Base-by-base conservation (phyloP, 2,329 filamentous ascomycete species). In the Paecilomyces dactylethromorphus region DNA sequence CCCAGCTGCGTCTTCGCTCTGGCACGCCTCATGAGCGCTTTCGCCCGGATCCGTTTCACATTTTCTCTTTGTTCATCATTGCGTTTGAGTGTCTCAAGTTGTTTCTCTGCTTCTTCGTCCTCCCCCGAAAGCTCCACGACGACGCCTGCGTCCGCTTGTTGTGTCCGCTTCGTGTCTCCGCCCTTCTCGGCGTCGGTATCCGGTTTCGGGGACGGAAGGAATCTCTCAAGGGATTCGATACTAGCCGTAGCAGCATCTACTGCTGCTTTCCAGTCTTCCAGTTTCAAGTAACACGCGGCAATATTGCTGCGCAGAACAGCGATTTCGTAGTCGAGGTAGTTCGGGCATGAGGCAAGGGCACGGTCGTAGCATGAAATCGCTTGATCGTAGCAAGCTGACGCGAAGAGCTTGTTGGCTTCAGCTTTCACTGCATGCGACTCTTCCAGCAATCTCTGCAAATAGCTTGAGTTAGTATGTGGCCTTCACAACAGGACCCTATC, bases 241-340 rank as follows among this genome's bases (percentile, higher is more conserved):
- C 91, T 87, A 11, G 84, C 80, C 0, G 86, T 89, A 0, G 92
- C 92, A 10, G 84, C 82, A 54, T 87, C 87, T 51, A 92, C 82
- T 10, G 91, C 90, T 31, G 90, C 86, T 65, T 92, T 91, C 90
- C 92, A 97, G 61, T 93, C 87, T 61, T 87, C 81, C 2, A 95
- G 79, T 71, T 95, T 95, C 57, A 97, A 74, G 67, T 96, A 86
- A 70, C 92, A 96, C 10, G 92, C 93, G 1, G 93, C 84, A 64
- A 97, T 88, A 77, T 97, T 97, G 71, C 89, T 92, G 60, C 88
- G 86, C 5, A 97, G 81, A 10, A 97, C 90, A 26, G 92, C 91
- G 62, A 93, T 81, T 66, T 96, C 91, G 76, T 91, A 96, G 71
- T 93, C 87, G 26, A 96, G 84, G 71, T 96, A 95, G 63, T 85